These are phyloP conservation scores for Ogataea parapolymorpha DNA, from an alignment of 805 yeast species.

Conservation along the genomic window DNA sequence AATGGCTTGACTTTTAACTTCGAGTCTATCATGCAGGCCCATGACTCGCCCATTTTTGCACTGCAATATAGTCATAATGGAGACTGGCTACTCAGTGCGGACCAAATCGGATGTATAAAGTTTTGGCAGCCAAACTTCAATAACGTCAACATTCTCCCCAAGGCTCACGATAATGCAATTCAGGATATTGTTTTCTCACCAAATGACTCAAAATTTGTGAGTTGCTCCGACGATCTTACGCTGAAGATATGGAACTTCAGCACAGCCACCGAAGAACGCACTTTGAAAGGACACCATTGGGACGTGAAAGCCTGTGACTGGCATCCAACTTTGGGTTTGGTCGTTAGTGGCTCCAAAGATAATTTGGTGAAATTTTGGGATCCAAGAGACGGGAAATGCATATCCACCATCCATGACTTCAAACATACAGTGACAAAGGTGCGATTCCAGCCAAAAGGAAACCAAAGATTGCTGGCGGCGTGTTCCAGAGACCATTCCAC, in stretches of 20 bases:
- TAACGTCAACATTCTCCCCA: slow-evolving; percentile 75
- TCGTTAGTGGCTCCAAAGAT: slow-evolving; percentile 94
- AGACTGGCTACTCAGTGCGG: slow-evolving; percentile 93
- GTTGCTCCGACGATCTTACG: slow-evolving; percentile 88
- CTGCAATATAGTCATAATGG: slow-evolving; percentile 82
- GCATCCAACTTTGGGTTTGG: slow-evolving; percentile 85
- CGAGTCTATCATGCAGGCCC: slow-evolving; percentile 98
- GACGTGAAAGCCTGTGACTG: slow-evolving; percentile 96
- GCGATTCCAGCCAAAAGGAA: slow-evolving; percentile 67
- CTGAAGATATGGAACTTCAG: slow-evolving; percentile 94
- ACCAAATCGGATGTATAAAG: slow-evolving; percentile 85
- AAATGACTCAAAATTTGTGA: slow-evolving; percentile 85
- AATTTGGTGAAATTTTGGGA: slow-evolving; percentile 94
- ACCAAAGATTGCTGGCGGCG: slow-evolving; percentile 76
- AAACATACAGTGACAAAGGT: slow-evolving; percentile 91
- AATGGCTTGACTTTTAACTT: slow-evolving; percentile 92
- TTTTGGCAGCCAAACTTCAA: slow-evolving; percentile 98
- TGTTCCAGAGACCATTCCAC: slow-evolving; percentile 87
- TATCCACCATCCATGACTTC: slow-evolving; percentile 83
- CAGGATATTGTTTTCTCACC: slow-evolving; percentile 89
- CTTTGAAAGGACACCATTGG: slow-evolving; percentile 94
- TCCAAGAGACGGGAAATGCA: slow-evolving; percentile 73
- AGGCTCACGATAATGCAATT: slow-evolving; percentile 76
- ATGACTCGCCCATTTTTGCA: slow-evolving; percentile 82
- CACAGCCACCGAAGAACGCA: slow-evolving; percentile 77